Evolutionary conservation across 2,329 filamentous ascomycete species (phyloP).

Genomic region (Ceratocystis diversiconidia): DNA sequence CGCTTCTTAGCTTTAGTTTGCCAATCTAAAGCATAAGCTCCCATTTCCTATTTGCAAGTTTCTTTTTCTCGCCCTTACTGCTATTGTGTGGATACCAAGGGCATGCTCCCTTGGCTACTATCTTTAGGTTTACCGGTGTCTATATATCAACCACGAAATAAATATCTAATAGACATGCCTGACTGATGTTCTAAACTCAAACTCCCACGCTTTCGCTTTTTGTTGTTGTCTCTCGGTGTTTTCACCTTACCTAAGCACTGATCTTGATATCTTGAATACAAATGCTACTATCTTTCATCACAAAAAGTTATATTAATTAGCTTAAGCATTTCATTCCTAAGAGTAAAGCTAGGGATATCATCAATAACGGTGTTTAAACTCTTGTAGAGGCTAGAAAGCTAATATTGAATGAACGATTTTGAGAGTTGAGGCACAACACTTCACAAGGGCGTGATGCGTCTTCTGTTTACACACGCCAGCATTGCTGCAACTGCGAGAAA

Average conservation of each 20-base stretch:
- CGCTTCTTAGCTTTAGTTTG: neutral
- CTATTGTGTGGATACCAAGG: too few species aligned
- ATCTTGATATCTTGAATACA: neutral
- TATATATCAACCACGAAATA: too few species aligned
- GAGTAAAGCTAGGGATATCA: neutral
- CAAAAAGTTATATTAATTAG: neutral
- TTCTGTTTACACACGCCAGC: conserved; percentile 5
- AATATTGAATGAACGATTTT: neutral
- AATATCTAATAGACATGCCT: too few species aligned
- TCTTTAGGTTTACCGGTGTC: too few species aligned
- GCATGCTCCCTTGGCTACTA: too few species aligned
- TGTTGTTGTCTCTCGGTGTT: neutral
- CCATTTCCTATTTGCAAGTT: neutral
- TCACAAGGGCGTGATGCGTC: neutral
- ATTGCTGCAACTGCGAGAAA: conserved; percentile 10
- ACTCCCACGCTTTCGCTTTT: too few species aligned
- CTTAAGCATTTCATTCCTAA: neutral
- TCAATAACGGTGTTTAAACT: neutral
- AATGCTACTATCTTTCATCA: too few species aligned
- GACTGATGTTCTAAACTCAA: too few species aligned
- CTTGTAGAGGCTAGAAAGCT: neutral
- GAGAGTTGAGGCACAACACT: neutral
- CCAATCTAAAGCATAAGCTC: neutral
- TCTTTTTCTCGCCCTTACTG: too few species aligned
- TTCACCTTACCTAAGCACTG: neutral